Evolutionary conservation across 495 filamentous ascomycete genomes (phyloP).

Genomic region (Clavariopsis aquatica): DNA sequence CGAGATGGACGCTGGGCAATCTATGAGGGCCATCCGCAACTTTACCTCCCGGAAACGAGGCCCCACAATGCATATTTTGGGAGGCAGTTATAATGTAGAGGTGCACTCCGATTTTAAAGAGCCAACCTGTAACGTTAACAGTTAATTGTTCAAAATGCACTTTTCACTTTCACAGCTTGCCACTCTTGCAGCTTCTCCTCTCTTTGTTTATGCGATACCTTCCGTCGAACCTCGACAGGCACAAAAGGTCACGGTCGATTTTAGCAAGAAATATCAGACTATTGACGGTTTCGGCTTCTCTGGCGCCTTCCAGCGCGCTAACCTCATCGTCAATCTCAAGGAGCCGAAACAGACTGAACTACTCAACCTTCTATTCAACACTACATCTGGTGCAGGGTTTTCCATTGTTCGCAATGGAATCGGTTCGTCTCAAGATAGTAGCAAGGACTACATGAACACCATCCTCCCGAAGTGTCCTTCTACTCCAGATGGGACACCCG

Average conservation of each 20-base stretch:
- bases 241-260: constrained; percentile 32
- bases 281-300: constrained; percentile 38
- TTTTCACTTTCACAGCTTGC: constrained; percentile 19
- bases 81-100: not conserved
- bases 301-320: constrained; percentile 34
- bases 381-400: constrained; percentile 32
- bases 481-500: constrained; percentile 17
- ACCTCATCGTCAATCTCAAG: constrained; percentile 50
- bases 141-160: constrained; percentile 6
- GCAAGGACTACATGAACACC: constrained; percentile 51
- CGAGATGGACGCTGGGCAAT: constrained; percentile 2
- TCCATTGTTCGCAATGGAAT: constrained; percentile 37
- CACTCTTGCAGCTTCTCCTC: constrained; percentile 14
- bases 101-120: not conserved
- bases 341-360: constrained; percentile 43
- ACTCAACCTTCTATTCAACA: constrained; percentile 36
- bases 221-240: constrained; percentile 13
- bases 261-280: constrained; percentile 28
- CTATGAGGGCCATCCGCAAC: not conserved
- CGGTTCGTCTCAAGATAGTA: constrained; percentile 23
- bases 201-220: constrained; percentile 1
- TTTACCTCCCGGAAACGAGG: not conserved
- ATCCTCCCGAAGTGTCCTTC: constrained; percentile 29
- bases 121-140: not conserved
- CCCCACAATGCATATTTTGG: constrained; percentile 15